Conservation (phyloP, 768 basidiomycete genomes). For the Boletus pseudo-olivaceus region DNA sequence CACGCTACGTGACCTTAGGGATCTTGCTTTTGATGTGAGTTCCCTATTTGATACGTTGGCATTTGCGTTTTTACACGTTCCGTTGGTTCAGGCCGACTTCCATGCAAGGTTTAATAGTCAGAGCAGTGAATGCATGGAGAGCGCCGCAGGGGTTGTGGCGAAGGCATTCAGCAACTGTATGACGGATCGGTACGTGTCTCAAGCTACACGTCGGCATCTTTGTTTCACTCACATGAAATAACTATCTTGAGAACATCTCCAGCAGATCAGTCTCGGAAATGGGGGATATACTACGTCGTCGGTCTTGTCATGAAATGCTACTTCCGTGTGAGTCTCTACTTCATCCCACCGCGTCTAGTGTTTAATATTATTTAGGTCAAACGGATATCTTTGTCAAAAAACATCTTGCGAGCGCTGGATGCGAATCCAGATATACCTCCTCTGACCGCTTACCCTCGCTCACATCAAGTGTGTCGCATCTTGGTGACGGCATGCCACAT, state of each 20-base stretch:
- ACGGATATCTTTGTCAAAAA: conserved; percentile 87
- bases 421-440: conserved; percentile 85
- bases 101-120: conserved; percentile 55
- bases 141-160: conserved; percentile 79
- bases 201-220: neutral
- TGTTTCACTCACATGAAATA: neutral
- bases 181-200: conserved; percentile 61
- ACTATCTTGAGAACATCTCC: conserved; percentile 53
- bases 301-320: conserved; percentile 90
- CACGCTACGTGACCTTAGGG: conserved; percentile 75
- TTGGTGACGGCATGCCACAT: conserved; percentile 3
- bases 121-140: conserved; percentile 72
- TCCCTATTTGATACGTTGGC: neutral
- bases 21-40: conserved; percentile 79
- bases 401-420: conserved; percentile 83
- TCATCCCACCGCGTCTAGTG: neutral
- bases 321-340: conserved; percentile 65
- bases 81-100: conserved; percentile 50
- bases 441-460: conserved; percentile 68
- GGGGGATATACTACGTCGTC: conserved; percentile 92
- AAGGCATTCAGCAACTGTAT: conserved; percentile 90
- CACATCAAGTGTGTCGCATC: conserved; percentile 66
- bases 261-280: conserved; percentile 71
- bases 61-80: neutral
- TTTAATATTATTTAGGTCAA: conserved; percentile 56